Percentiles rank a stretch among this genome's conserved stretches.
Conservation (phyloP, 1,139 yeast species). For the Lodderomyces elongisporus region DNA sequence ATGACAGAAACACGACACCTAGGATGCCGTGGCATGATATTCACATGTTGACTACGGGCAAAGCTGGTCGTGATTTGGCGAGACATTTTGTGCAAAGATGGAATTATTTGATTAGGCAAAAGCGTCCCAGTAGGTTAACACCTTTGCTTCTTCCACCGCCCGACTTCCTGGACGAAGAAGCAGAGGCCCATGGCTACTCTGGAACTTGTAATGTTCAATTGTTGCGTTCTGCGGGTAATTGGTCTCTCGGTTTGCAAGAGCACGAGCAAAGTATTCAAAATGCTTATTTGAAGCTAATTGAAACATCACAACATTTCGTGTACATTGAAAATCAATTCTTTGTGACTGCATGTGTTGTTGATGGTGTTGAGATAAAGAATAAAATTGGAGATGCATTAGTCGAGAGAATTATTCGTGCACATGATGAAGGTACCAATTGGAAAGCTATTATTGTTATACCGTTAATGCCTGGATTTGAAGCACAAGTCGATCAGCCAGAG, state of each 20-base stretch:
- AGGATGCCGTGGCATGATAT: constrained; percentile 99
- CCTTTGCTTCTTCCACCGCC: constrained; percentile 92
- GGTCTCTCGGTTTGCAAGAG: constrained; percentile 87
- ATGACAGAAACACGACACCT: constrained; percentile 74
- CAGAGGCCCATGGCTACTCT: constrained; percentile 54
- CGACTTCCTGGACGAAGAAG: constrained; percentile 71
- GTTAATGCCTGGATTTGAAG: constrained; percentile 95
- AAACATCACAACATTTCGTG: constrained; percentile 86
- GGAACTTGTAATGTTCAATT: constrained; percentile 94
- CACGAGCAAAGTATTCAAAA: constrained; percentile 89
- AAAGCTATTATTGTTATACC: constrained; percentile 89
- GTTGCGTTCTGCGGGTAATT: constrained; percentile 79
- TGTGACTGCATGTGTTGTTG: constrained; percentile 80
- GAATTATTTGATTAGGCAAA: constrained; percentile 90
- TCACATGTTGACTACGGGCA: constrained; percentile 95
- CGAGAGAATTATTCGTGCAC: constrained; percentile 87
- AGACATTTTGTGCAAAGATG: constrained; percentile 97
- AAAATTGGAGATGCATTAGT: constrained; percentile 95
- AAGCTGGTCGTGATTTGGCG: constrained; percentile 85
- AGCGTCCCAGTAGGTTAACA: constrained; percentile 89
- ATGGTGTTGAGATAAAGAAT: constrained; percentile 81
- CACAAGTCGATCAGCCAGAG: constrained; percentile 88
- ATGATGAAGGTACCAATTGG: constrained; percentile 75
- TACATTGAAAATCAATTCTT: constrained; percentile 95
- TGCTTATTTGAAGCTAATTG: constrained; percentile 87